phyloP scores from a whole-genome alignment of 2,329 filamentous ascomycete species.

The Thelonectria rubi region DNA sequence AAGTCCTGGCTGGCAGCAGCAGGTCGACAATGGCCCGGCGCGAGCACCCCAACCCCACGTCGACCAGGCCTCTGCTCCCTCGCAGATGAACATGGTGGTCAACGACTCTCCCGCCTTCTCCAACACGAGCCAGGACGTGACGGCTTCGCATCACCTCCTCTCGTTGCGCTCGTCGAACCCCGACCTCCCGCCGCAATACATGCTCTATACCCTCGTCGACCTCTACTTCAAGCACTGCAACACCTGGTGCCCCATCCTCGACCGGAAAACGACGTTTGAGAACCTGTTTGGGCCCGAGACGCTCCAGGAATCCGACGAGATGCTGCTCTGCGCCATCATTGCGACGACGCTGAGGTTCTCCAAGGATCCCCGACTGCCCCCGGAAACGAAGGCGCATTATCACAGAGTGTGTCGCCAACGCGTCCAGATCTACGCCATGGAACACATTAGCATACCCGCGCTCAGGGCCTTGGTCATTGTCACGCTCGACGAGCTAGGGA shows the following conservation, averaged over 20 bases:
- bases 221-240: conserved; percentile 72
- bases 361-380: conserved; percentile 50
- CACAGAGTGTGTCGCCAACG: conserved; percentile 51
- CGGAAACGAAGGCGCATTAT: conserved; percentile 51
- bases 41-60: conserved; percentile 3
- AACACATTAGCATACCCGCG: conserved; percentile 51
- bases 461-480: conserved; percentile 54
- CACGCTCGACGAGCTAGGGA: conserved; percentile 53
- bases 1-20: conserved; percentile 44
- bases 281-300: conserved; percentile 53
- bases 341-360: conserved; percentile 54
- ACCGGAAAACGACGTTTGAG: conserved; percentile 53
- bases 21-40: conserved; percentile 45
- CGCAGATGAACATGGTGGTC: conserved; percentile 7
- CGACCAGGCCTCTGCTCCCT: conserved; percentile 14
- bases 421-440: conserved; percentile 55
- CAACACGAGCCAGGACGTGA: not conserved
- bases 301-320: conserved; percentile 50
- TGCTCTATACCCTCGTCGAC: conserved; percentile 67
- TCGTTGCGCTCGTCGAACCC: conserved; percentile 50
- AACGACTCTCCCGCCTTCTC: conserved; percentile 15
- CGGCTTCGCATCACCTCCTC: conserved; percentile 34
- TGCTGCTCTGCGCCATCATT: conserved; percentile 55
- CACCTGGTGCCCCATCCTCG: conserved; percentile 62
- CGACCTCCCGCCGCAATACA: conserved; percentile 67